A percentile compares a stretch with the other conserved stretches of the same genome.
These are phyloP conservation scores for Cudoniella acicularis DNA, from an alignment of 495 filamentous ascomycete genomes.

Conservation along the genomic window DNA sequence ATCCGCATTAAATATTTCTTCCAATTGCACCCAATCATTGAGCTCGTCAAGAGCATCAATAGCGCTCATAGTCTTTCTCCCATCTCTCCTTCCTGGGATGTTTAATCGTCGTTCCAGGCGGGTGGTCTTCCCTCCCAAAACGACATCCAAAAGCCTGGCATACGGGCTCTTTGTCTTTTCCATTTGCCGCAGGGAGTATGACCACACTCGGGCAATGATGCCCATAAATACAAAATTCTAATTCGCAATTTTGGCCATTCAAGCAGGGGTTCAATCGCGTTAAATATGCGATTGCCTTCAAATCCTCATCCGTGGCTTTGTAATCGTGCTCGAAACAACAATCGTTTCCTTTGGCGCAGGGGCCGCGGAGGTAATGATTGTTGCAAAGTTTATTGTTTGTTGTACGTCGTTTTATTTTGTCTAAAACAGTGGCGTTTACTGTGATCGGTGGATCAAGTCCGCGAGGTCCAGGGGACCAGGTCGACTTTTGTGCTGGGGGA, in stretches of 20 bases:
- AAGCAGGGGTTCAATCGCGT: slow-evolving; percentile 77
- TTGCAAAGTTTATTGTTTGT: slow-evolving; percentile 81
- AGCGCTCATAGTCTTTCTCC: slow-evolving; percentile 20
- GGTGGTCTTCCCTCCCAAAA: slow-evolving; percentile 43
- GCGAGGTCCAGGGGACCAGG: slow-evolving; percentile 50
- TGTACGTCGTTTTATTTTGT: slow-evolving; percentile 70
- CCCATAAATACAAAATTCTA: slow-evolving; percentile 79
- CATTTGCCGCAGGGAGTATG: not conserved
- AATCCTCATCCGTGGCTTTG: slow-evolving; percentile 62
- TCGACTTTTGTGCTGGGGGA: slow-evolving; percentile 29
- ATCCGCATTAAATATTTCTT: no score
- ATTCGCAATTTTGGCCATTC: slow-evolving; percentile 69
- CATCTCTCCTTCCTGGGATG: slow-evolving; percentile 27
- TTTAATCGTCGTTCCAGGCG: slow-evolving; percentile 44
- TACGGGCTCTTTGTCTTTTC: slow-evolving; percentile 31
- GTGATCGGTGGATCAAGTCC: slow-evolving; percentile 46
- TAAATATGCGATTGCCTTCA: slow-evolving; percentile 63
- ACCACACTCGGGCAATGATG: slow-evolving; percentile 43
- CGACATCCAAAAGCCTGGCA: slow-evolving; percentile 44
- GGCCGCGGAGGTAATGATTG: slow-evolving; percentile 72
- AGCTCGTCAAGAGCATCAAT: slow-evolving; percentile 7
- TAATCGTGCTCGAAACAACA: slow-evolving; percentile 77
- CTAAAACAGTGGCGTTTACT: slow-evolving; percentile 56
- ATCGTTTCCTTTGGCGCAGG: slow-evolving; percentile 65
- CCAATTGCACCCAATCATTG: no score